phyloP scores from a whole-genome alignment of 352 stramenopile species.

The Phytophthora idaei region DNA sequence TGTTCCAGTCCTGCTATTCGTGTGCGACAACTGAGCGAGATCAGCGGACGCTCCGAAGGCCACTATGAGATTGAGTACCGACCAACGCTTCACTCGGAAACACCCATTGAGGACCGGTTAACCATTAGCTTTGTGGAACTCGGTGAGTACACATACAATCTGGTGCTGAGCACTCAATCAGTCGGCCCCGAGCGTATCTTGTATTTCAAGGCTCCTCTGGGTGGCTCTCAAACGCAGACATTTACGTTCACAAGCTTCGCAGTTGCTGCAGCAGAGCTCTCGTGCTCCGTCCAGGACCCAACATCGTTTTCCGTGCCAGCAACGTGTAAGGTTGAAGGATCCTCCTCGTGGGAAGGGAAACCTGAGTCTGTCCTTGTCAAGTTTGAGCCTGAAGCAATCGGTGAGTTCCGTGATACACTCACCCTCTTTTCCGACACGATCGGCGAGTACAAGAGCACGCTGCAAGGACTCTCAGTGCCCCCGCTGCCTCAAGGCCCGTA shows the following conservation, averaged over 20 bases:
- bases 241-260: constrained; percentile 80
- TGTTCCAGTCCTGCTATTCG: constrained; percentile 75
- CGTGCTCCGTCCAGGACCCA: constrained; percentile 59
- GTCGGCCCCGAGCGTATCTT: constrained; percentile 72
- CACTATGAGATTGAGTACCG: constrained; percentile 92
- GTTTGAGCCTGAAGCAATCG: constrained; percentile 91
- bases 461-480: constrained; percentile 79
- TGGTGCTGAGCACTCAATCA: constrained; percentile 77
- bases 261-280: constrained; percentile 48
- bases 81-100: constrained; percentile 62
- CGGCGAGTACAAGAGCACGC: constrained; percentile 85
- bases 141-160: constrained; percentile 88
- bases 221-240: constrained; percentile 72
- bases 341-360: constrained; percentile 78
- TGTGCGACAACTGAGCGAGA: constrained; percentile 71
- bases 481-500: constrained; percentile 88
- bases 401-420: constrained; percentile 84
- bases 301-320: constrained; percentile 74
- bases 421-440: constrained; percentile 61
- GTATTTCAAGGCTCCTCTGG: constrained; percentile 85
- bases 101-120: constrained; percentile 57
- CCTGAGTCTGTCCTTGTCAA: constrained; percentile 64
- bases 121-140: constrained; percentile 86
- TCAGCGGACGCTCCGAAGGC: constrained; percentile 77
- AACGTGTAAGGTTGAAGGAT: constrained; percentile 54